Percentiles rank a stretch among this genome's conserved stretches.
Evolutionary conservation across 129 eudicot genomes (phyloP).

Genomic region (Flaveria trinervia): DNA sequence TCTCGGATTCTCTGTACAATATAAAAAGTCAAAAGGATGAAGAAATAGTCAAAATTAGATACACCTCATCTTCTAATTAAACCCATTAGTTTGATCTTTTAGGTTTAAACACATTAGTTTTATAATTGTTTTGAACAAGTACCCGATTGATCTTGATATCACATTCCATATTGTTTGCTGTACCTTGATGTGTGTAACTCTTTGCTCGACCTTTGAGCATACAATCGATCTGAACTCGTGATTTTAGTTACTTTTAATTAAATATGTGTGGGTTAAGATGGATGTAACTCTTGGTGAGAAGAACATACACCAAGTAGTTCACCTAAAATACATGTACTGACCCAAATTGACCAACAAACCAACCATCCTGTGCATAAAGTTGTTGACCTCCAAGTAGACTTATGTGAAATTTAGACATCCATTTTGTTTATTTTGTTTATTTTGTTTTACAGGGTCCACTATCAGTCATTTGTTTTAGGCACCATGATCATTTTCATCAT

Average conservation of each 20-base stretch:
- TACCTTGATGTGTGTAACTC: background rate
- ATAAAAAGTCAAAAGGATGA: constrained; percentile 34
- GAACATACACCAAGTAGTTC: constrained; percentile 30
- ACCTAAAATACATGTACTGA: constrained; percentile 34
- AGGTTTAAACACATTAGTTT: background rate
- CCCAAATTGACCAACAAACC: constrained; percentile 38
- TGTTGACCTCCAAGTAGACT: background rate
- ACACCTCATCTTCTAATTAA: constrained; percentile 15
- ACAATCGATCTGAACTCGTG: background rate
- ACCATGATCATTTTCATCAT: no score
- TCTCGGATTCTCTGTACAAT: constrained; percentile 3
- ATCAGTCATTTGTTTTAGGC: no score
- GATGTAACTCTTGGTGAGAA: background rate
- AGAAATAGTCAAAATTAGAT: constrained; percentile 39
- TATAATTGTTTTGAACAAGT: constrained; percentile 13
- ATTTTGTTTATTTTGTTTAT: background rate
- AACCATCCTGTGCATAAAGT: constrained; percentile 28
- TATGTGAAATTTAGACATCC: no score
- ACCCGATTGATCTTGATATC: background rate
- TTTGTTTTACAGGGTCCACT: background rate
- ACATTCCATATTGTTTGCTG: background rate
- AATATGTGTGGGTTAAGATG: background rate
- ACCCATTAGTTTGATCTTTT: background rate
- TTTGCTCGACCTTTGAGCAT: background rate
- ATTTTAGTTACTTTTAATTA: background rate